Conservation (phyloP, 345 rosid species). For the Dipteronia dyeriana region DNA sequence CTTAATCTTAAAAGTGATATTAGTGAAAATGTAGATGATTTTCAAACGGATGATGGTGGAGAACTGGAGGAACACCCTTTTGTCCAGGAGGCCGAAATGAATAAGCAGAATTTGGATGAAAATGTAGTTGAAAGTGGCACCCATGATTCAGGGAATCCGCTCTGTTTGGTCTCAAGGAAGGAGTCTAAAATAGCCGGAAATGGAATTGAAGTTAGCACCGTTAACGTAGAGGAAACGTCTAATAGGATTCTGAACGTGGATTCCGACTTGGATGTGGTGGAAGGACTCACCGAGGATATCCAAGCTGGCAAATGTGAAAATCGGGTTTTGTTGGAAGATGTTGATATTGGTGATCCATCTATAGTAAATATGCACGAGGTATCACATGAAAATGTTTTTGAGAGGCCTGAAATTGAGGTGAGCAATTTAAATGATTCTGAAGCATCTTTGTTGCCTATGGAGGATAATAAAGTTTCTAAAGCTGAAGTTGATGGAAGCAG, state of each 20-base stretch:
- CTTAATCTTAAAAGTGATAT: slow-evolving; percentile 26
- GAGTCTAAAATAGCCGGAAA: slow-evolving; percentile 34
- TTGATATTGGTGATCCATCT: slow-evolving; percentile 25
- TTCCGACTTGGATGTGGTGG: slow-evolving; percentile 34
- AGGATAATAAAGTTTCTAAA: slow-evolving; percentile 28
- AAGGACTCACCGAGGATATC: slow-evolving; percentile 35
- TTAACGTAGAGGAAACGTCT: slow-evolving; percentile 33
- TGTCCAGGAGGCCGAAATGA: slow-evolving; percentile 25
- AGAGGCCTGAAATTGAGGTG: slow-evolving; percentile 30
- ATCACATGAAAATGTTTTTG: slow-evolving; percentile 17
- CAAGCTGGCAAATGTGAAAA: slow-evolving; percentile 29
- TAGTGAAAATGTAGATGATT: slow-evolving; percentile 26
- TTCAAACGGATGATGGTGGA: slow-evolving; percentile 25
- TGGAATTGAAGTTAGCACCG: slow-evolving; percentile 15
- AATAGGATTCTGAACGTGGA: slow-evolving; percentile 27
- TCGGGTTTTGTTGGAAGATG: slow-evolving; percentile 25
- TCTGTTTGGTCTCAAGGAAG: slow-evolving; percentile 20
- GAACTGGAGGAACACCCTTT: slow-evolving; percentile 16
- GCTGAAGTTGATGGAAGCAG: slow-evolving; percentile 26
- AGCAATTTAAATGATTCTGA: slow-evolving; percentile 27
- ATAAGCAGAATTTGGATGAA: slow-evolving; percentile 29
- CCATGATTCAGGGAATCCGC: slow-evolving; percentile 25
- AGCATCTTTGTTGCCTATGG: slow-evolving; percentile 28
- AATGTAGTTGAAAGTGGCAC: slow-evolving; percentile 23
- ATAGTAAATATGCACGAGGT: slow-evolving; percentile 16